Evolutionary conservation across 164 flowering plant genomes (phyloP).

Genomic region (Piper longum): DNA sequence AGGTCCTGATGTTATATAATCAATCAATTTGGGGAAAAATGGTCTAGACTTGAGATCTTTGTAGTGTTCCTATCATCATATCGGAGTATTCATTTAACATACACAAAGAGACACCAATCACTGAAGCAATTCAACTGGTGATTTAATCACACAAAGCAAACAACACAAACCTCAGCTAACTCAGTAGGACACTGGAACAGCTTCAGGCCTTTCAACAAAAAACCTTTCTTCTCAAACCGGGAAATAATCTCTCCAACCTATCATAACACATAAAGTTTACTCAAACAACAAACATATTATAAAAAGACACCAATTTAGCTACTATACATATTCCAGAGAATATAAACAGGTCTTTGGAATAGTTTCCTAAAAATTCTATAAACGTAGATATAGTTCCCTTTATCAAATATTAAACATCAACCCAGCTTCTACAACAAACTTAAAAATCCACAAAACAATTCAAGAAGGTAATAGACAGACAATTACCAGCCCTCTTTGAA

Average conservation of each 20-base stretch:
- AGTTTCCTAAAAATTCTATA: too few relatives aligned
- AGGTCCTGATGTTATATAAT: constrained; percentile 91
- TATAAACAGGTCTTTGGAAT: too few relatives aligned
- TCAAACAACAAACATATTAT: background rate
- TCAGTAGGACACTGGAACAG: constrained; percentile 80
- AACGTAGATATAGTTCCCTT: too few relatives aligned
- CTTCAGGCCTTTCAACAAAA: constrained; percentile 82
- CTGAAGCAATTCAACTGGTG: background rate
- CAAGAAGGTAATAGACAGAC: constrained; percentile 1
- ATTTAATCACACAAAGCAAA: background rate
- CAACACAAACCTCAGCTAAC: constrained; percentile 73
- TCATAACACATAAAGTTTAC: constrained; percentile 4
- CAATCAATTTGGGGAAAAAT: constrained; percentile 75
- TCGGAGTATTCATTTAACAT: background rate
- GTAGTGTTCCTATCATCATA: constrained; percentile 68
- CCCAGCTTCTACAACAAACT: background rate
- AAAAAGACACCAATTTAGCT: background rate
- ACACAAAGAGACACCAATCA: background rate
- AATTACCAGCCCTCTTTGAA: constrained; percentile 87
- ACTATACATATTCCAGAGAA: too few relatives aligned
- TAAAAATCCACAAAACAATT: background rate
- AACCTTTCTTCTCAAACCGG: constrained; percentile 96
- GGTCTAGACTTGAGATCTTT: constrained; percentile 74
- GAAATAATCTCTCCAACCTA: constrained; percentile 96
- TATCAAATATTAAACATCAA: too few relatives aligned